These are phyloP conservation scores for Boletus subparvulus DNA, from an alignment of 768 basidiomycete genomes.

Conservation along the genomic window DNA sequence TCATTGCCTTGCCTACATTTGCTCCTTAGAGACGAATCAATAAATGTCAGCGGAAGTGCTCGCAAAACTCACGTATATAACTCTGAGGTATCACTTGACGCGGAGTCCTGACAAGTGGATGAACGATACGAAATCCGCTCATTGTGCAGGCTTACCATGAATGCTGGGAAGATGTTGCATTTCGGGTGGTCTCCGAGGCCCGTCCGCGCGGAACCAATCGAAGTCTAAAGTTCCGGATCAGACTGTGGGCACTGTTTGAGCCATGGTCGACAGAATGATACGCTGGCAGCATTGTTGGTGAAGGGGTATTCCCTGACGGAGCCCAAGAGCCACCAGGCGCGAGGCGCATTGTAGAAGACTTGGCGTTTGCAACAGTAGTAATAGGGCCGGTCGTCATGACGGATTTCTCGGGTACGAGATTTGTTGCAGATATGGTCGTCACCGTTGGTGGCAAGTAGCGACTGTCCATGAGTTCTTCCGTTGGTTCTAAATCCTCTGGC, in stretches of 20 bases:
- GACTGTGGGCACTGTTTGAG: not conserved
- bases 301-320: not conserved
- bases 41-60: not conserved
- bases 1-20: not conserved
- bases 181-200: not conserved
- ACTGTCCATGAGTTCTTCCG: too few species aligned
- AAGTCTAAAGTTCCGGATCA: not conserved
- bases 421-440: not conserved
- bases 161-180: not conserved
- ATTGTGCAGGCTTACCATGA: not conserved
- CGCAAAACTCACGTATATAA: not conserved
- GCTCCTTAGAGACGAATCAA: not conserved
- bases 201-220: not conserved
- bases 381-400: not conserved
- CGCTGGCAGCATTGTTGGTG: not conserved
- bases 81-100: not conserved
- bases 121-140: not conserved
- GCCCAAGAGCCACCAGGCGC: not conserved
- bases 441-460: too few species aligned
- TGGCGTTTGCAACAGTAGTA: conserved; percentile 48
- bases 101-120: not conserved
- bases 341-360: not conserved
- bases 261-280: not conserved
- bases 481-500: too few species aligned
- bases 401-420: not conserved